Evolutionary conservation across 176 grass and related monocot species (phyloP).

Genomic region (Musa itinerans): DNA sequence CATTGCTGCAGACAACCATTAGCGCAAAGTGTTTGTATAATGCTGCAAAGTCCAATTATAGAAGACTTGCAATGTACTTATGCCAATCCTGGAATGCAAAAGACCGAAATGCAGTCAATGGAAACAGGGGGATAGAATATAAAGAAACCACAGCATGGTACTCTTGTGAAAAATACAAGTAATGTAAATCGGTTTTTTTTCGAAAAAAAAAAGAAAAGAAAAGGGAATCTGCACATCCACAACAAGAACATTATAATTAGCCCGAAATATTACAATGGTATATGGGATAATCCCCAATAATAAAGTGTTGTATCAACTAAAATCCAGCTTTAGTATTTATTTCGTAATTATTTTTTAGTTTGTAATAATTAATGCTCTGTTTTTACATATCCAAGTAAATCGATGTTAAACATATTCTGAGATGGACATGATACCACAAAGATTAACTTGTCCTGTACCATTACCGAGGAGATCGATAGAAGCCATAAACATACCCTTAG

Average conservation of each 20-base stretch:
- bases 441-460: background rate
- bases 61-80: no score
- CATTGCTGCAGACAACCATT: no score
- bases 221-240: background rate
- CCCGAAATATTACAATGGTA: background rate
- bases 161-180: no score
- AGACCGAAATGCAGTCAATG: no score
- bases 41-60: no score
- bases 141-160: no score
- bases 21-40: no score
- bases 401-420: background rate
- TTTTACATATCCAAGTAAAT: background rate
- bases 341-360: background rate
- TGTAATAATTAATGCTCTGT: background rate
- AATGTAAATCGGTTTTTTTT: background rate
- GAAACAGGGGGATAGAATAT: no score
- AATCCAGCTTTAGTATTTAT: background rate
- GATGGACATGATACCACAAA: background rate
- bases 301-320: background rate
- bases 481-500: conserved; percentile 24
- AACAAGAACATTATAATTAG: background rate
- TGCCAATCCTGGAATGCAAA: no score
- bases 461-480: background rate
- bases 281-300: background rate
- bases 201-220: background rate